These are phyloP conservation scores for Xylariaceae sp. DNA, from an alignment of 2,329 filamentous ascomycete species.

Conservation along the genomic window DNA sequence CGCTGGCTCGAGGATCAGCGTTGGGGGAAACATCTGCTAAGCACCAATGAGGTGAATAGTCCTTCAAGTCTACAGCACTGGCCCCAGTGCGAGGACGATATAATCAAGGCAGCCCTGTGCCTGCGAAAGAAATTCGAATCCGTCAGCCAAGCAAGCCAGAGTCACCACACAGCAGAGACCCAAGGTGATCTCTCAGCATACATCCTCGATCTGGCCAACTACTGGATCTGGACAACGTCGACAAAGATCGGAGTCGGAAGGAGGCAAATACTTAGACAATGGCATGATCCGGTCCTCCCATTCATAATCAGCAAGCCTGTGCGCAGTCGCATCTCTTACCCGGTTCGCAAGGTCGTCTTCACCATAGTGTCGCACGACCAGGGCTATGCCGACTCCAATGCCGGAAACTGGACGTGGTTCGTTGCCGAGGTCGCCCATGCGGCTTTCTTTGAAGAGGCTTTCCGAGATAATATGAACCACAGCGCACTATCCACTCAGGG, in stretches of 20 bases:
- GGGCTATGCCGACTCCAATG: constrained; percentile 6
- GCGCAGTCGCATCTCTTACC: background rate
- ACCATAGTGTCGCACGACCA: constrained; percentile 14
- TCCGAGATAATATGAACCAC: background rate
- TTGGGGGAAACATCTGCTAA: constrained; percentile 8
- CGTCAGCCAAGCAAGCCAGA: background rate
- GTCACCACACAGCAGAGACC: background rate
- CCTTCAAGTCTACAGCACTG: background rate
- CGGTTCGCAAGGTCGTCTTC: constrained; percentile 8
- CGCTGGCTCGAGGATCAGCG: constrained; percentile 10
- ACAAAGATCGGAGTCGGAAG: constrained; percentile 1
- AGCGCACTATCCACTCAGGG: background rate
- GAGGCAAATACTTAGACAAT: constrained; percentile 13
- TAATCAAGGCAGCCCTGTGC: constrained; percentile 3
- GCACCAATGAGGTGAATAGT: background rate
- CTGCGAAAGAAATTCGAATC: constrained; percentile 1
- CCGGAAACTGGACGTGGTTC: constrained; percentile 15
- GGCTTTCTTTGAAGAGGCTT: background rate
- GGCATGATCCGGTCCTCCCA: constrained; percentile 14
- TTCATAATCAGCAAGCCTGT: constrained; percentile 12
- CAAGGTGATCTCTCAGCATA: constrained; percentile 4
- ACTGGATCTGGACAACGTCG: constrained; percentile 11
- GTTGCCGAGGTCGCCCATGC: constrained; percentile 1
- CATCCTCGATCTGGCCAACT: constrained; percentile 10
- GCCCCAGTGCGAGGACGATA: constrained; percentile 4